These are phyloP conservation scores for Nannochloris sp. DNA, from an alignment of 139 green algal species.

Conservation along the genomic window DNA sequence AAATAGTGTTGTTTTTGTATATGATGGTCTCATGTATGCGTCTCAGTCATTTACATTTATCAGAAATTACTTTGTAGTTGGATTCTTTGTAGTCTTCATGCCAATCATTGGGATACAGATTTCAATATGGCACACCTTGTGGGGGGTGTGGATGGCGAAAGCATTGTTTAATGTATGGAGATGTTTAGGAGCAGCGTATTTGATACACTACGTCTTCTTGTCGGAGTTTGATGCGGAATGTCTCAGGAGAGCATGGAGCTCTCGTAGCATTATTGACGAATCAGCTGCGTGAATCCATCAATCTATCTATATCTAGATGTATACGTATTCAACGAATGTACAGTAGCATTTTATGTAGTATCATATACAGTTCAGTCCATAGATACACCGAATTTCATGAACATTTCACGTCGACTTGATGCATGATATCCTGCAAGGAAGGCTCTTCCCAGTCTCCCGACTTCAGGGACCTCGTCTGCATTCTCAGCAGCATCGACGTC, in stretches of 20 bases:
- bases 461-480: slow-evolving; percentile 12
- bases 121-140: slow-evolving; percentile 19
- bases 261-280: neutral
- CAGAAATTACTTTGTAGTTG: slow-evolving; percentile 33
- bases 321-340: neutral
- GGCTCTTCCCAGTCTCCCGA: slow-evolving; percentile 22
- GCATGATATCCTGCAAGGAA: slow-evolving; percentile 22
- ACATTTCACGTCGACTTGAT: neutral
- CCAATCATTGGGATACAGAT: slow-evolving; percentile 26
- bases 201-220: slow-evolving; percentile 38
- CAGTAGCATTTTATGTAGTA: neutral
- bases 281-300: too few species aligned
- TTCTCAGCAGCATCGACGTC: neutral
- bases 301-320: too few species aligned
- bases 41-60: slow-evolving; percentile 47
- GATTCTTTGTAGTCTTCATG: slow-evolving; percentile 43
- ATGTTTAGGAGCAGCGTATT: slow-evolving; percentile 27
- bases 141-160: slow-evolving; percentile 44
- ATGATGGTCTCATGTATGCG: slow-evolving; percentile 54
- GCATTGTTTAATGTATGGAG: slow-evolving; percentile 43
- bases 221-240: slow-evolving; percentile 10
- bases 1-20: slow-evolving; percentile 55
- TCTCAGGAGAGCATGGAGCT: neutral
- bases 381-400: slow-evolving; percentile 5
- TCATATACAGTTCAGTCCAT: neutral